phyloP scores from a whole-genome alignment of 2,329 filamentous ascomycete genomes.

The Pseudocercospora vitis region DNA sequence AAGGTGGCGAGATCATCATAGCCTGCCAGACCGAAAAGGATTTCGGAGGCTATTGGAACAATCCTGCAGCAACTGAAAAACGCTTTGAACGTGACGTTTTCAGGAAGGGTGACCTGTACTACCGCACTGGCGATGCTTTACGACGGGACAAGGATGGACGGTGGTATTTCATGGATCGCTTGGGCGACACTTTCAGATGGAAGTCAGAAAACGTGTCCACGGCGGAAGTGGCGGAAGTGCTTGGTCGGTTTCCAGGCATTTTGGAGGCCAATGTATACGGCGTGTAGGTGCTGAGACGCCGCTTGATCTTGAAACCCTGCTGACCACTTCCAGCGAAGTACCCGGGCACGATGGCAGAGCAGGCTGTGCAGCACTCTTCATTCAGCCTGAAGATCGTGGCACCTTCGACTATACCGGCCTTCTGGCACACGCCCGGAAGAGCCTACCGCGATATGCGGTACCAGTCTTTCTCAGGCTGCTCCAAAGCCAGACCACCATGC shows the following conservation, averaged over 20 bases:
- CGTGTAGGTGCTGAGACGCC: no score
- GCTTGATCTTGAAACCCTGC: no score
- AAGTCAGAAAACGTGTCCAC: constrained; percentile 53
- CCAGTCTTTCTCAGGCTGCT: constrained; percentile 70
- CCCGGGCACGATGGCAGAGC: constrained; percentile 54
- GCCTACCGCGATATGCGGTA: constrained; percentile 71
- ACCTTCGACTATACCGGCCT: constrained; percentile 62
- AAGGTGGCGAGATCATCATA: constrained; percentile 76
- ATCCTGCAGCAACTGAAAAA: constrained; percentile 64
- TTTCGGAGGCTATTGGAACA: constrained; percentile 71
- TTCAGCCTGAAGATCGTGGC: constrained; percentile 51
- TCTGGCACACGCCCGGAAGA: constrained; percentile 57
- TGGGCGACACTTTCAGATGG: constrained; percentile 54
- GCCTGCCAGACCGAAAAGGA: constrained; percentile 56
- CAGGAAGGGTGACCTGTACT: constrained; percentile 50
- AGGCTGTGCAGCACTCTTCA: constrained; percentile 57
- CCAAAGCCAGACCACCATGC: constrained; percentile 57
- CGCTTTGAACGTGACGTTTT: constrained; percentile 51
- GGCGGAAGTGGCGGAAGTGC: constrained; percentile 48
- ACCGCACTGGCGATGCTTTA: constrained; percentile 51
- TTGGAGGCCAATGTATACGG: constrained; percentile 53
- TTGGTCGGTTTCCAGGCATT: constrained; percentile 48
- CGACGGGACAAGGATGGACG: constrained; percentile 45
- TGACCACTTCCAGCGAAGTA: no score
- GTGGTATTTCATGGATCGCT: constrained; percentile 52